Percentiles rank a stretch among this genome's conserved stretches.
Conservation (phyloP, 2,329 filamentous ascomycete species). For the Talaromyces funiculosus region DNA sequence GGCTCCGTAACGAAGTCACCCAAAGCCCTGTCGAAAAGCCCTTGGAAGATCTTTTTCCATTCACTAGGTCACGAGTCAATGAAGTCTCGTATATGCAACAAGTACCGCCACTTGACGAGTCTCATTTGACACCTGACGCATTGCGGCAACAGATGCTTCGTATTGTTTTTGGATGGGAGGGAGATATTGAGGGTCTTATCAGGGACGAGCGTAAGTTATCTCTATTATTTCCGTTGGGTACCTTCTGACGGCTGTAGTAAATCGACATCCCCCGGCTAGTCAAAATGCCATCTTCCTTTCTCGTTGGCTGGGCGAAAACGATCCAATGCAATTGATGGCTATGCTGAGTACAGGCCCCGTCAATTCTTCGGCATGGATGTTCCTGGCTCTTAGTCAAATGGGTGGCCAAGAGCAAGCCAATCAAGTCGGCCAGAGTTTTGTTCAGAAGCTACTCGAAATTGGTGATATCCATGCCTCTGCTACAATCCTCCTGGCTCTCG, state of each 20-base stretch:
- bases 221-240: not conserved
- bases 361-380: slow-evolving; percentile 94
- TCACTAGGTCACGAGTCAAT: slow-evolving; percentile 70
- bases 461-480: slow-evolving; percentile 89
- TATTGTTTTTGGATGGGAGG: slow-evolving; percentile 92
- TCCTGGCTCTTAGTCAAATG: slow-evolving; percentile 84
- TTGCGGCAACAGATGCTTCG: slow-evolving; percentile 85
- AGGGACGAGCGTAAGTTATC: slow-evolving; percentile 64
- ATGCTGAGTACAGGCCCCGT: slow-evolving; percentile 74
- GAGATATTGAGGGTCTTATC: slow-evolving; percentile 73
- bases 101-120: slow-evolving; percentile 53
- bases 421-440: slow-evolving; percentile 83
- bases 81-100: slow-evolving; percentile 77
- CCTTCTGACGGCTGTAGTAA: slow-evolving; percentile 41
- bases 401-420: slow-evolving; percentile 72
- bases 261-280: slow-evolving; percentile 65
- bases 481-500: slow-evolving; percentile 86
- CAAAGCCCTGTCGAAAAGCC: slow-evolving; percentile 70
- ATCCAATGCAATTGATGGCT: slow-evolving; percentile 72
- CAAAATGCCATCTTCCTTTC: slow-evolving; percentile 74
- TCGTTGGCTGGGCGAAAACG: slow-evolving; percentile 87
- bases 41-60: slow-evolving; percentile 77
- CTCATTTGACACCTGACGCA: slow-evolving; percentile 64
- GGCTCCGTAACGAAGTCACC: slow-evolving; percentile 72
- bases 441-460: slow-evolving; percentile 81